These are phyloP conservation scores for Yarrowia porcina DNA, from an alignment of 805 yeast species.

Conservation along the genomic window DNA sequence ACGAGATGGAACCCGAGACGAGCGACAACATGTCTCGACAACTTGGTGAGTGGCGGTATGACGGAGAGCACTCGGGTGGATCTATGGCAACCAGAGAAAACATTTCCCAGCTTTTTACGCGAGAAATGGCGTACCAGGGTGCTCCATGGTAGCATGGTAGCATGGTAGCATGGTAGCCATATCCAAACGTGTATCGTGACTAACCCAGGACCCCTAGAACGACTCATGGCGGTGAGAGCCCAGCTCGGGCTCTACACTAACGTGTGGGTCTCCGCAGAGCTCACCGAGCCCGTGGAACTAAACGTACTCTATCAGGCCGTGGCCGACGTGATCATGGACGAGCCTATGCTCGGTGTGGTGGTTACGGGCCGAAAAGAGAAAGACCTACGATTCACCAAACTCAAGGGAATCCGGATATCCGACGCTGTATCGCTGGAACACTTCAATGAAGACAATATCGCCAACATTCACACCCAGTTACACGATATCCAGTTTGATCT, in stretches of 20 bases:
- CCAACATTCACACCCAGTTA: constrained; percentile 8
- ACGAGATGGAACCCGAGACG: constrained; percentile 4
- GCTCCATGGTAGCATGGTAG: too few relatives aligned
- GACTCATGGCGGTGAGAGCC: constrained; percentile 22
- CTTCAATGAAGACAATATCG: constrained; percentile 8
- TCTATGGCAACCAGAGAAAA: too few relatives aligned
- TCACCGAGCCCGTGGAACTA: constrained; percentile 2
- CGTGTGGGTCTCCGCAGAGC: constrained; percentile 19
- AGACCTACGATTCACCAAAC: constrained; percentile 21
- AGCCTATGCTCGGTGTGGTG: constrained; percentile 14
- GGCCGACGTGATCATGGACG: constrained; percentile 23
- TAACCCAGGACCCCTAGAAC: constrained; percentile 10
- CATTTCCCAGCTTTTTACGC: too few relatives aligned
- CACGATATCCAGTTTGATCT: constrained; percentile 19
- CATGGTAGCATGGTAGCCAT: too few relatives aligned
- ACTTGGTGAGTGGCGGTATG: constrained; percentile 19
- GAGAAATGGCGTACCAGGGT: too few relatives aligned
- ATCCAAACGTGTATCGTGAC: background rate
- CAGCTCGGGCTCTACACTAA: constrained; percentile 22
- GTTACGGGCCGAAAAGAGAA: constrained; percentile 8
- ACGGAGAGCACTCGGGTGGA: too few relatives aligned
- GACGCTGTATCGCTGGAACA: constrained; percentile 13
- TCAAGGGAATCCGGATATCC: constrained; percentile 9
- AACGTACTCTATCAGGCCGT: constrained; percentile 12
- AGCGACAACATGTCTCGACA: constrained; percentile 22